Evolutionary conservation across 73 alveolate genomes (phyloP), one percentile per base, ranked within the genome.

Genomic region (Paramecium pentaurelia): DNA sequence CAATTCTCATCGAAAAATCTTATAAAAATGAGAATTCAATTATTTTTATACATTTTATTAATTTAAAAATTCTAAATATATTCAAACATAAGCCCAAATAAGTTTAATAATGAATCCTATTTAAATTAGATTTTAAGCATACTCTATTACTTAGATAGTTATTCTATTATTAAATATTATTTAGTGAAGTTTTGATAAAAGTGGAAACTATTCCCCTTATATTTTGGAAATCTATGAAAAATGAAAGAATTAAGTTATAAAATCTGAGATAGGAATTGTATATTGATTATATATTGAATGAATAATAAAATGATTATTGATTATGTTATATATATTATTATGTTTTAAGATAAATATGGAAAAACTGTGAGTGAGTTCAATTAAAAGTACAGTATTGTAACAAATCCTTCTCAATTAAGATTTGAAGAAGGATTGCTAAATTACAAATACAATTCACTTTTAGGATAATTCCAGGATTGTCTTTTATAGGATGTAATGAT

Each of bases 1-100:
- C 20, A 80, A 44, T 80, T 80, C 91, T 80, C 91, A 80, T 45
- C 34, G 91, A 45, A 80, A 80, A 80, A 80, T 80, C 58, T 34
- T 80, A 47, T 80, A 38, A 80, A 80, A 80, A 42, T 80, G 91
- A 80, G 84, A 64, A 54, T 54, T 54, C 25, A 54, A 49, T 49
- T 54, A 54, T 54, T 54, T 18, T 54, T 54, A 16, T 54, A 18
- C 9, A 54, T 54, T 54, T 5, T 4, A 54, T 54, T 54, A 54
- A 54, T 0, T 54, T 18, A 18, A 18, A 5, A 49, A 54, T n/a
- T n/a, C 6, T 54, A 16, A 54, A 18, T n/a, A 54, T 16, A n/a
- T 54, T 18, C 34, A 54, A 5, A 18, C 12, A 49, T 1, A 9
- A 64, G 16, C 32, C 14, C 84, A 64, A 64, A 6, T 34, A 64